These are phyloP conservation scores for Nitzschia sp. DNA, from an alignment of 108 stramenopile genomes.

Conservation along the genomic window DNA sequence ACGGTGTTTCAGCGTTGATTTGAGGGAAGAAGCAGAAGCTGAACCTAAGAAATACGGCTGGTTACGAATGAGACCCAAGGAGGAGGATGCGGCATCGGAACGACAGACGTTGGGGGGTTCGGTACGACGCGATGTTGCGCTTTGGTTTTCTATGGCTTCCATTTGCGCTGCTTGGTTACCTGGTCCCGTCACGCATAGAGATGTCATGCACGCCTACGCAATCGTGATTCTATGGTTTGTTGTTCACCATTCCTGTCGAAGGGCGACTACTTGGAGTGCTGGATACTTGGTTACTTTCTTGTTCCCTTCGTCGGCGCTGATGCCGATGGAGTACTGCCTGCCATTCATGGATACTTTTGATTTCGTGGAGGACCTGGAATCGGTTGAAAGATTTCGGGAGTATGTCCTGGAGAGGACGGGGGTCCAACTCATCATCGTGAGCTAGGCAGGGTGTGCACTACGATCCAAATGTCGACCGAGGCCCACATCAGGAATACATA, in stretches of 20 bases:
- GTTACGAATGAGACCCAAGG: constrained; percentile 4
- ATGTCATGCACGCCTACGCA: constrained; percentile 27
- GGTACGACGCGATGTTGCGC: constrained; percentile 10
- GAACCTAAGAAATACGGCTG: constrained; percentile 8
- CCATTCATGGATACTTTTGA: constrained; percentile 26
- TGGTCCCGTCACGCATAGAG: constrained; percentile 19
- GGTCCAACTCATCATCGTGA: constrained; percentile 14
- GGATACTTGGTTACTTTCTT: constrained; percentile 20
- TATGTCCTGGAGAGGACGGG: constrained; percentile 23
- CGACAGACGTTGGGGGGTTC: constrained; percentile 14
- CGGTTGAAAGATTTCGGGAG: constrained; percentile 5
- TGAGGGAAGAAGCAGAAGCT: constrained; percentile 13
- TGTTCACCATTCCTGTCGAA: constrained; percentile 17
- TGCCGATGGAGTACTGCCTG: constrained; percentile 31
- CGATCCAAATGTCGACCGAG: too few relatives aligned
- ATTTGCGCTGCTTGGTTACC: constrained; percentile 27
- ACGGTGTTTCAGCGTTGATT: constrained; percentile 1
- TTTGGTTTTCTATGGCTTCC: constrained; percentile 15
- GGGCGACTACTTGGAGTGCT: constrained; percentile 23
- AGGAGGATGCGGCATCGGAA: constrained; percentile 19
- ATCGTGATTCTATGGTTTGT: constrained; percentile 18
- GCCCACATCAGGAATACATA: too few relatives aligned
- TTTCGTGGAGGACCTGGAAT: constrained; percentile 28
- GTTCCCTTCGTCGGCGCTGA: constrained; percentile 23
- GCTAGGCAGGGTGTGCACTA: too few relatives aligned